These are phyloP conservation scores for Hypoxylon sp. DNA, from an alignment of 2,329 filamentous ascomycete genomes.

Conservation along the genomic window DNA sequence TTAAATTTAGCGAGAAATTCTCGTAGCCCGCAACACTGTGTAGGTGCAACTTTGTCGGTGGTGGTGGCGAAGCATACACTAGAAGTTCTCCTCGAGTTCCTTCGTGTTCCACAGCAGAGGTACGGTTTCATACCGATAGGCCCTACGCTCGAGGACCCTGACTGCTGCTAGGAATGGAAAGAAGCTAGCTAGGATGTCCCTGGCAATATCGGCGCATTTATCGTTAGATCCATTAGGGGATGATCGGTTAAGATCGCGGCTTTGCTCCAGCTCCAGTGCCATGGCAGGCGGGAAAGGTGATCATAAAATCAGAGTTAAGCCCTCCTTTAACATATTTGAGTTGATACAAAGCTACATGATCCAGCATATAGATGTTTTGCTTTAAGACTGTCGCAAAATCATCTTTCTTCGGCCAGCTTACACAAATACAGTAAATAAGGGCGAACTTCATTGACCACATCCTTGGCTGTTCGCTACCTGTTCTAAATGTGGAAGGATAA, in stretches of 20 bases:
- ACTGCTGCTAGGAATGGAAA: slow-evolving; percentile 35
- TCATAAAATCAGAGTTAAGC: slow-evolving; percentile 37
- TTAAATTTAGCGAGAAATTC: slow-evolving; percentile 11
- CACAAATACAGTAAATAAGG: background rate
- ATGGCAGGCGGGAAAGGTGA: slow-evolving; percentile 41
- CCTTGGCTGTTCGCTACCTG: slow-evolving; percentile 12
- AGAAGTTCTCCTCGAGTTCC: slow-evolving; percentile 30
- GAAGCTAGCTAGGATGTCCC: slow-evolving; percentile 31
- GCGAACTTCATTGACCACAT: slow-evolving; percentile 8
- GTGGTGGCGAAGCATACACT: slow-evolving; percentile 24
- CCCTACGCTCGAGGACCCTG: slow-evolving; percentile 44
- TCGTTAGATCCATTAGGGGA: slow-evolving; percentile 40
- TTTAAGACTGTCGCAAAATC: background rate
- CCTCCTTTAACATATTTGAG: slow-evolving; percentile 18
- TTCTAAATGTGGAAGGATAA: slow-evolving; percentile 1
- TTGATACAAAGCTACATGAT: slow-evolving; percentile 9
- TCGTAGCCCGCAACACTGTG: slow-evolving; percentile 5
- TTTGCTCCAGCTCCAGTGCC: slow-evolving; percentile 31
- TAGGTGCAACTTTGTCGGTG: slow-evolving; percentile 11
- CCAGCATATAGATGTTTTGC: slow-evolving; percentile 1
- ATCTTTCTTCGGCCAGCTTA: background rate
- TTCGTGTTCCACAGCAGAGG: slow-evolving; percentile 31
- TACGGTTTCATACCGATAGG: slow-evolving; percentile 36
- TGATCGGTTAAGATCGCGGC: slow-evolving; percentile 39
- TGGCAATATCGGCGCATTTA: slow-evolving; percentile 43